Evolutionary conservation across 805 yeast species (phyloP), one percentile per base, ranked within the genome.

Genomic region (Candida jianshihensis): DNA sequence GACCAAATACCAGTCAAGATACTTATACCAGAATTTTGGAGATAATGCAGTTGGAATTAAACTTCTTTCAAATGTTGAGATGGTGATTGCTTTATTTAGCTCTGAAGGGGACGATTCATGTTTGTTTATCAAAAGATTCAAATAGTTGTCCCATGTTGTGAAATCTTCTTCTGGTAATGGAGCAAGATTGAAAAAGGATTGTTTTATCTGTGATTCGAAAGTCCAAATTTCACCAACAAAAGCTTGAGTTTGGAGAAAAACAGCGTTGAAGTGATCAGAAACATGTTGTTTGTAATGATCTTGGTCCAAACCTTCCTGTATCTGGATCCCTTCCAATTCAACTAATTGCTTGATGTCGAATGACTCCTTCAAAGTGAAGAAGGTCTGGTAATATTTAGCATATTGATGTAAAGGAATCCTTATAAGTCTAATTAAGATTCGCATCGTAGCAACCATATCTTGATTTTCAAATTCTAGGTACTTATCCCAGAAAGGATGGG

Each of bases 401-500:
- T 87, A 89, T 49, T 88, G 95, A 57, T 90, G 90, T 31, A 90
- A 59, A 0, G 97, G 97, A 3, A 84, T 63, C 28, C 53, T 52
- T 27, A 76, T 56, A 31, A 78, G 58, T 39, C 62, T 60, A 20
- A 68, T 47, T 38, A 79, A 68, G 1, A 75, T 48, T 4, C 57
- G 54, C 3, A 64, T 48, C 4, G 70, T 46, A 22, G 71, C 61
- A 18, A 56, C 51, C 13, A 59, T 57, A 19, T 61, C 58, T 10
- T 54, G 47, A n/a, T 63, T 55, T 47, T 77, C 81, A 62, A 77
- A 82, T 27, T 71, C 80, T 18, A 90, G 57, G 42, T 75, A 79
- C 36, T 71, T 66, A 54, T 88, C 95, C 97, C 97, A 90, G 33
- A 89, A 60, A 1, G 77, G 66, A 54, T 88, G 94, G 2, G 94